A percentile compares a stretch with the other conserved stretches of the same genome.
Evolutionary conservation across 257 asterid genomes (phyloP).

Genomic region (Nicotiana knightiana): DNA sequence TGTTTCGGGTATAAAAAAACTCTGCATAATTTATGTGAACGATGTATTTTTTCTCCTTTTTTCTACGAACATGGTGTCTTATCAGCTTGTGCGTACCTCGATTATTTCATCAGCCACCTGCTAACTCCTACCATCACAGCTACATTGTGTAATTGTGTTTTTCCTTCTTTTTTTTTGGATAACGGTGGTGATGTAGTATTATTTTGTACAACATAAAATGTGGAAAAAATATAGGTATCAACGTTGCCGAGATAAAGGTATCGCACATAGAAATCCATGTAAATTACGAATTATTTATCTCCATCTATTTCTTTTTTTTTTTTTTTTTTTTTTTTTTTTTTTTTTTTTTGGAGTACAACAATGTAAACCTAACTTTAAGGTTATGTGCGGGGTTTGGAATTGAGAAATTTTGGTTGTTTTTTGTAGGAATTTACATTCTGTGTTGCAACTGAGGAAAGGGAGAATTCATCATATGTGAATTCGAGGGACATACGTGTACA

Average conservation of each 20-base stretch:
- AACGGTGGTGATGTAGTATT: not conserved
- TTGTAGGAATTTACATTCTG: not conserved
- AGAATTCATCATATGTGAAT: slow-evolving; percentile 1
- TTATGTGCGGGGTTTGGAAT: not conserved
- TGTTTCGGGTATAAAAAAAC: not conserved
- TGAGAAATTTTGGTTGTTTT: not conserved
- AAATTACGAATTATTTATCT: not conserved
- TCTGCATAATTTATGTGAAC: not conserved
- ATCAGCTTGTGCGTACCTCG: no score
- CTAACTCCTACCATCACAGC: no score
- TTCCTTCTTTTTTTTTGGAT: not conserved
- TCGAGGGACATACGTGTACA: not conserved
- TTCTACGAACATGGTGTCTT: no score
- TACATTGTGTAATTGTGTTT: no score
- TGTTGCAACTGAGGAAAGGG: not conserved
- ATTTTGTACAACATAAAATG: not conserved
- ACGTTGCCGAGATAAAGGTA: not conserved
- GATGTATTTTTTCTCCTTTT: not conserved
- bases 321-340: not conserved
- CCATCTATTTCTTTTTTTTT: not conserved
- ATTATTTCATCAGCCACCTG: no score
- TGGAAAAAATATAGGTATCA: not conserved
- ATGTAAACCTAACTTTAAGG: not conserved
- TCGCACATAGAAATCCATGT: not conserved
- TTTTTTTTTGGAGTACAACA: not conserved